Evolutionary conservation across 164 flowering plant genomes (phyloP).

Genomic region (Berberis thunbergii): DNA sequence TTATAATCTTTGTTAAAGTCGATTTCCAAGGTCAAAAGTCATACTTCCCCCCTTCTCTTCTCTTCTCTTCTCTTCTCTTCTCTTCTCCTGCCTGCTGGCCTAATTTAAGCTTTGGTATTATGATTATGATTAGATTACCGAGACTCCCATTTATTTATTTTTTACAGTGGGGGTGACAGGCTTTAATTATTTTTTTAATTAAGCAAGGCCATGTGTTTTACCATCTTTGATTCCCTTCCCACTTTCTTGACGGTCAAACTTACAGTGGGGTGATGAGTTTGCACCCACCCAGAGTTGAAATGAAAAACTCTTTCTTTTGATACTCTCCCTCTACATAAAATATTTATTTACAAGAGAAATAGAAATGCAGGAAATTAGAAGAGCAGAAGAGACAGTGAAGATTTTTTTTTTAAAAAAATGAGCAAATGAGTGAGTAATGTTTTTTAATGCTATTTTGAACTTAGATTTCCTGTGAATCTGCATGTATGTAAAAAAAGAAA

Average conservation of each 20-base stretch:
- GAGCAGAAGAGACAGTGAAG: not conserved
- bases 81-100: not conserved
- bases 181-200: slow-evolving; percentile 22
- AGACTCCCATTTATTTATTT: slow-evolving; percentile 15
- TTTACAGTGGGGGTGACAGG: slow-evolving; percentile 29
- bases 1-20: too few relatives aligned
- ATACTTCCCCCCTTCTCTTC: not conserved
- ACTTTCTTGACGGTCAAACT: slow-evolving; percentile 63
- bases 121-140: slow-evolving; percentile 29
- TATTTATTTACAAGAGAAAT: too few relatives aligned
- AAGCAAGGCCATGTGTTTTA: slow-evolving; percentile 29
- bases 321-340: not conserved
- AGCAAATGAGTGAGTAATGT: not conserved
- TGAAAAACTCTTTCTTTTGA: not conserved
- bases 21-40: slow-evolving; percentile 3
- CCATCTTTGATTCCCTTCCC: slow-evolving; percentile 46
- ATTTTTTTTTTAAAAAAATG: not conserved
- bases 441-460: not conserved
- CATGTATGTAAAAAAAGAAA: not conserved
- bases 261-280: slow-evolving; percentile 17
- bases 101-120: slow-evolving; percentile 8
- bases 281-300: slow-evolving; percentile 30
- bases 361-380: not conserved
- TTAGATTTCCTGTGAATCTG: not conserved
- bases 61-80: too few relatives aligned